These are phyloP conservation scores for Populus pruinosa DNA, from an alignment of 345 rosid species.

Conservation along the genomic window DNA sequence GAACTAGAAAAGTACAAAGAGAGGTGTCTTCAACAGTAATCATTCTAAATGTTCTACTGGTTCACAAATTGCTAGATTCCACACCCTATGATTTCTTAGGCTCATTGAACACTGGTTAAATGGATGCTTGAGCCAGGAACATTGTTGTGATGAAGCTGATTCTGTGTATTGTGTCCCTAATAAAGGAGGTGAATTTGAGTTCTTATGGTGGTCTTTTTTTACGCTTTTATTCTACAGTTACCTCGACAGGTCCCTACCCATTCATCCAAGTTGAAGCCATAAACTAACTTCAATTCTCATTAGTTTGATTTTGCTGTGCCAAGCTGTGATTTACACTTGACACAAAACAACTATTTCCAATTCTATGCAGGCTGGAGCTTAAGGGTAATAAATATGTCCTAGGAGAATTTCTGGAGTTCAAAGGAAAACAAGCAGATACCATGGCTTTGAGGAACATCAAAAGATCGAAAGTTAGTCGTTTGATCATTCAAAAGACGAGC, in stretches of 20 bases:
- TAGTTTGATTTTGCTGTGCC: not conserved
- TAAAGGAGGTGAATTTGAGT: not conserved
- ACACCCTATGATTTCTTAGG: not conserved
- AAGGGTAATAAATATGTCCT: conserved; percentile 65
- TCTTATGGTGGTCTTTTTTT: not conserved
- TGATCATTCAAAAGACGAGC: conserved; percentile 74
- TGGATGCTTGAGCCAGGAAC: not conserved
- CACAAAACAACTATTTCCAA: not conserved
- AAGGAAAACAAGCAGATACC: conserved; percentile 76
- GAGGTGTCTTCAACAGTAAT: not conserved
- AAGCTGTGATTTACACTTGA: not conserved
- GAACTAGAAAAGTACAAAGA: not conserved
- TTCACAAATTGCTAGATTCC: not conserved
- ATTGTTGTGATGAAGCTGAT: not conserved
- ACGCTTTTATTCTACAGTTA: not conserved
- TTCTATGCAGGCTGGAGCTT: conserved; percentile 69
- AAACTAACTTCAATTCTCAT: not conserved
- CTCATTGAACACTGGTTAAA: not conserved
- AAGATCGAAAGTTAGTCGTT: conserved; percentile 70
- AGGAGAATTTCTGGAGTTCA: conserved; percentile 84
- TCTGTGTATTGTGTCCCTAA: not conserved
- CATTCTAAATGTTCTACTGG: not conserved
- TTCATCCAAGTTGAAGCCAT: not conserved
- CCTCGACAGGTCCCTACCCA: not conserved
- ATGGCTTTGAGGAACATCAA: conserved; percentile 54